These are phyloP conservation scores for Purpureocillium takamizusanense DNA, from an alignment of 2,329 filamentous ascomycete genomes.

Conservation along the genomic window DNA sequence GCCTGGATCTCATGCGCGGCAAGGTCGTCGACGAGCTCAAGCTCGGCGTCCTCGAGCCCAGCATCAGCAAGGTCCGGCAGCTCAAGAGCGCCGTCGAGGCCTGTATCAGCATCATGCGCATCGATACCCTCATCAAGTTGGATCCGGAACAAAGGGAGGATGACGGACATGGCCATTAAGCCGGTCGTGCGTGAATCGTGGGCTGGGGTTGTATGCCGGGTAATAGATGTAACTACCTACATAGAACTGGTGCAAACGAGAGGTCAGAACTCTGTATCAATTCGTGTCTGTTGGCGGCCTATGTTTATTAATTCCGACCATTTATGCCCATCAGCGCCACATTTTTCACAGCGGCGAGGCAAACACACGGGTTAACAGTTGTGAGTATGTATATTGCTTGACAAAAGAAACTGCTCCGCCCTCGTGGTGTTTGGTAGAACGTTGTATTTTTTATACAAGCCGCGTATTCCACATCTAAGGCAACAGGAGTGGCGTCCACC, in stretches of 20 bases:
- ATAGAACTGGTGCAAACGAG: slow-evolving; percentile 1
- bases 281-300: too few species aligned
- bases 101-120: slow-evolving; percentile 98
- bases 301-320: too few species aligned
- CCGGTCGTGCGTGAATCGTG: not conserved
- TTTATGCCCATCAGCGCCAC: too few species aligned
- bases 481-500: slow-evolving; percentile 18
- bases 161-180: slow-evolving; percentile 76
- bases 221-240: not conserved
- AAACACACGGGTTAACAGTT: not conserved
- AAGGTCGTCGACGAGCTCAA: slow-evolving; percentile 91
- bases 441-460: slow-evolving; percentile 30
- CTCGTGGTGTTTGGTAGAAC: slow-evolving; percentile 11
- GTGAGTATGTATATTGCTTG: not conserved
- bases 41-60: slow-evolving; percentile 90
- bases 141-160: slow-evolving; percentile 78
- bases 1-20: slow-evolving; percentile 79
- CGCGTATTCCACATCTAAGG: slow-evolving; percentile 25
- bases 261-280: not conserved
- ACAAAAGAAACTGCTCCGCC: not conserved
- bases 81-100: slow-evolving; percentile 98
- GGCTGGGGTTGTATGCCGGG: not conserved
- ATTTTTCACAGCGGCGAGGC: too few species aligned
- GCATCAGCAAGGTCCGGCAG: slow-evolving; percentile 96
- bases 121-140: slow-evolving; percentile 96